These are phyloP conservation scores for Acmispon strigosus DNA, from an alignment of 306 rosid species.

Conservation along the genomic window DNA sequence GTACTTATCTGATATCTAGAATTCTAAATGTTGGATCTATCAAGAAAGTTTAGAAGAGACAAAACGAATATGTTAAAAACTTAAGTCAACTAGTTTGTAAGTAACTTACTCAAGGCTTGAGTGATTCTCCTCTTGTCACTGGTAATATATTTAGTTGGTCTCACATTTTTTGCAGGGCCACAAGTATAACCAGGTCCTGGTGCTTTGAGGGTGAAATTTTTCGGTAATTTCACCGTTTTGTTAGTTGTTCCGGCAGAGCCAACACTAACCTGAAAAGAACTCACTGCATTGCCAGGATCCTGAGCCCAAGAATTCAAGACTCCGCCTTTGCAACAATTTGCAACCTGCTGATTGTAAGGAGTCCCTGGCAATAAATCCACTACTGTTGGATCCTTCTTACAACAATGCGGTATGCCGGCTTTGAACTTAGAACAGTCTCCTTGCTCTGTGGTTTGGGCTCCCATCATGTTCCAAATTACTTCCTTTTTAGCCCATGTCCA, in stretches of 20 bases:
- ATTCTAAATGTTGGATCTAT: neutral
- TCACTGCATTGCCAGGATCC: conserved; percentile 62
- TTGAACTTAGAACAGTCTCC: conserved; percentile 89
- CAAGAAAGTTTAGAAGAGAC: neutral
- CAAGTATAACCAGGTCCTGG: conserved; percentile 93
- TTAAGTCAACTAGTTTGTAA: neutral
- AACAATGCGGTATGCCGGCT: conserved; percentile 80
- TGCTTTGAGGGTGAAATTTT: conserved; percentile 73
- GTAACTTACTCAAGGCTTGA: conserved; percentile 85
- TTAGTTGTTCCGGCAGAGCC: conserved; percentile 94
- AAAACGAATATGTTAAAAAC: neutral
- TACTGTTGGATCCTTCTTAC: conserved; percentile 75
- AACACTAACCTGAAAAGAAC: conserved; percentile 89
- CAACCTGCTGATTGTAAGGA: conserved; percentile 90
- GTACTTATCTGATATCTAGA: too few relatives aligned
- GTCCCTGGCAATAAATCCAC: conserved; percentile 94
- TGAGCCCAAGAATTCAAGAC: conserved; percentile 76
- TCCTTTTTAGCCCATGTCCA: conserved; percentile 99
- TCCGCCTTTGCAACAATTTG: conserved; percentile 96
- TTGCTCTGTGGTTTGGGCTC: conserved; percentile 86
- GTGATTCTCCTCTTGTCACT: conserved; percentile 74
- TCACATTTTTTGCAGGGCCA: conserved; percentile 68
- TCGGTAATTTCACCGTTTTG: conserved; percentile 73
- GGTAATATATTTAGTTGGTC: conserved; percentile 53
- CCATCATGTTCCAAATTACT: conserved; percentile 93